Conservation (phyloP, 495 filamentous ascomycete genomes). For the Bathelium albidoporum region DNA sequence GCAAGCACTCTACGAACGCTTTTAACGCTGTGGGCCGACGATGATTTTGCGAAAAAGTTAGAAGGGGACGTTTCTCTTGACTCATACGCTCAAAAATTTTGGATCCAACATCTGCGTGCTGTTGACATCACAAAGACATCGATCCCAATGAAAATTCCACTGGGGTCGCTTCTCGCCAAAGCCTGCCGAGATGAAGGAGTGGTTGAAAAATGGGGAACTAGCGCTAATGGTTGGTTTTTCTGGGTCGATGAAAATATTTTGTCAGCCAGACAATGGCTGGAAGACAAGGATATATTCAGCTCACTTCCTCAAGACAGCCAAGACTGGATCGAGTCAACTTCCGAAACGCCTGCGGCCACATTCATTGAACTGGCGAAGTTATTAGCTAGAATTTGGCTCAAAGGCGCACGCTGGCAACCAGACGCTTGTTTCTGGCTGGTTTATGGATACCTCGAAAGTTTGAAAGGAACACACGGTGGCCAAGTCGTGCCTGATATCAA, state of each 20-base stretch:
- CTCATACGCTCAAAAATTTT: background rate
- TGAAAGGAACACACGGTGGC: background rate
- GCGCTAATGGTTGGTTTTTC: background rate
- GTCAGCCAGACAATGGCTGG: background rate
- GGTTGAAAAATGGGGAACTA: background rate
- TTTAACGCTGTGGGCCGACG: background rate
- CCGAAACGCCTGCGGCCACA: background rate
- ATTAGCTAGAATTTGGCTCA: conserved; percentile 3
- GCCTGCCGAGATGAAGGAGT: background rate
- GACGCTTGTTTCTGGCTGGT: background rate
- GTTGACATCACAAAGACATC: background rate
- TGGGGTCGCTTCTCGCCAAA: background rate
- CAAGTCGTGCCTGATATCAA: background rate
- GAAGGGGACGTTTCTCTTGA: background rate
- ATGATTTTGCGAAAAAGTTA: background rate
- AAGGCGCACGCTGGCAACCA: background rate
- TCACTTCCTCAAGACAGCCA: background rate
- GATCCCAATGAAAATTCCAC: background rate
- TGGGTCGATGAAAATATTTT: conserved; percentile 5
- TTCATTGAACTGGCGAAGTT: conserved; percentile 3
- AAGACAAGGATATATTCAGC: conserved; percentile 5
- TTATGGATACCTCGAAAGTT: background rate
- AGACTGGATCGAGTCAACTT: background rate
- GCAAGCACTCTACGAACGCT: background rate
- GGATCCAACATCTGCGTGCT: background rate